Percentiles rank a stretch among this genome's conserved stretches.
Conservation (phyloP, 1,284 basidiomycete species). For the Ceratobasidium sp. region DNA sequence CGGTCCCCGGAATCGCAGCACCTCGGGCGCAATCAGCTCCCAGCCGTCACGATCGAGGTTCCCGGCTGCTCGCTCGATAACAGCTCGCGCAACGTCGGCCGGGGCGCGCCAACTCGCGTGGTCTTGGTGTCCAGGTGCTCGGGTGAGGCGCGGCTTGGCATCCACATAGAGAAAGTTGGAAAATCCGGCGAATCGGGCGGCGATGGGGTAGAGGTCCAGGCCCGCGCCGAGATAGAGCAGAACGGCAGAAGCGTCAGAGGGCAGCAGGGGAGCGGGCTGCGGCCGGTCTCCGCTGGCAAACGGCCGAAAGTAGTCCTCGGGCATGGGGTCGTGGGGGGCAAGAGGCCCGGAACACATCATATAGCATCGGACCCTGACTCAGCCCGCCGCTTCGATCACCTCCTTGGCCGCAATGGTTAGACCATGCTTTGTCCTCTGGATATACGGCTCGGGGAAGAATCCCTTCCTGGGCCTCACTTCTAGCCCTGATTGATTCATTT, state of each 20-base stretch:
- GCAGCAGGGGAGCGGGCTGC: background rate
- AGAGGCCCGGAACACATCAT: background rate
- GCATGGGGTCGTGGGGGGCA: background rate
- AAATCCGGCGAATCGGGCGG: conserved; percentile 10
- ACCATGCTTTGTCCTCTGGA: no score
- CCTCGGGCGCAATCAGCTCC: conserved; percentile 24
- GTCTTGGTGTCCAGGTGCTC: conserved; percentile 28
- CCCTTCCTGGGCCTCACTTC: no score
- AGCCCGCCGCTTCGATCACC: background rate
- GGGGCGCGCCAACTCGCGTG: conserved; percentile 28
- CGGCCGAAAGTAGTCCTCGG: conserved; percentile 8
- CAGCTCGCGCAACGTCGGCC: conserved; percentile 19
- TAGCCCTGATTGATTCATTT: no score
- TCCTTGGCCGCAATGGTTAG: background rate
- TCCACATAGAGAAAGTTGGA: conserved; percentile 30
- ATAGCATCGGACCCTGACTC: background rate
- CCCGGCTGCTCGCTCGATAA: conserved; percentile 9
- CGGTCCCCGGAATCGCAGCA: conserved; percentile 13
- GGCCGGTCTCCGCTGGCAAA: conserved; percentile 13
- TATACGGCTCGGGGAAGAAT: background rate
- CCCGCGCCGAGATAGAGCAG: conserved; percentile 28
- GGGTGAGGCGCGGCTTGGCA: conserved; percentile 24
- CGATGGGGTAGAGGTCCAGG: conserved; percentile 23
- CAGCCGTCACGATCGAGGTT: conserved; percentile 4
- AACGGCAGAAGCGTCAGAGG: background rate